Conservation (phyloP, 2,329 filamentous ascomycete genomes). For the Fusarium nisikadoi region DNA sequence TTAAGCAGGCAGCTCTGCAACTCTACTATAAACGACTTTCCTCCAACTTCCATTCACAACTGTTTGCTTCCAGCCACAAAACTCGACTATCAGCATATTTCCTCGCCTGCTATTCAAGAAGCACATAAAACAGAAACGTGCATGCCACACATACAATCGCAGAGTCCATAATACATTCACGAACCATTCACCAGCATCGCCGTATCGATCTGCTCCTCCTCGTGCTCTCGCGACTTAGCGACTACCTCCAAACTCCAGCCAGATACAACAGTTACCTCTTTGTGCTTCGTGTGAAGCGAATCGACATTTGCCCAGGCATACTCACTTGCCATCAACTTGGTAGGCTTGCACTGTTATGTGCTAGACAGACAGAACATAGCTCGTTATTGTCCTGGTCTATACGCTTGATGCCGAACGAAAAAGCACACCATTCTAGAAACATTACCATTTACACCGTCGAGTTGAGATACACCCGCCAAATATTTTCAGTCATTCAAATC, state of each 20-base stretch:
- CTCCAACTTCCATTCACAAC: background rate
- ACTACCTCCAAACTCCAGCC: background rate
- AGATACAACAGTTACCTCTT: background rate
- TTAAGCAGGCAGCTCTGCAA: slow-evolving; percentile 23
- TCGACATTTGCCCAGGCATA: background rate
- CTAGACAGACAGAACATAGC: background rate
- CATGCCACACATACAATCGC: slow-evolving; percentile 5
- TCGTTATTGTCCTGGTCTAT: background rate
- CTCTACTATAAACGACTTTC: background rate
- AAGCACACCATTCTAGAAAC: background rate
- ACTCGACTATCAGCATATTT: background rate
- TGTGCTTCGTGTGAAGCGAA: slow-evolving; percentile 1
- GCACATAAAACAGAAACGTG: slow-evolving; percentile 1
- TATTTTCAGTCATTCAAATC: slow-evolving; percentile 3
- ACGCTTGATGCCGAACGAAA: slow-evolving; percentile 17
- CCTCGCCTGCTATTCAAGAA: background rate
- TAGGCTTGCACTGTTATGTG: background rate
- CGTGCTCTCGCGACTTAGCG: background rate
- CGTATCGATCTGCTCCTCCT: slow-evolving; percentile 8
- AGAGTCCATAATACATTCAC: slow-evolving; percentile 15
- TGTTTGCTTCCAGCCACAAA: background rate
- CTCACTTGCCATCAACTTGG: background rate
- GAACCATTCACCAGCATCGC: slow-evolving; percentile 8
- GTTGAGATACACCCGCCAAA: background rate
- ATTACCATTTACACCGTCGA: background rate